These are phyloP conservation scores for Aureoboletus auriporus DNA, from an alignment of 768 basidiomycete genomes.

Conservation along the genomic window DNA sequence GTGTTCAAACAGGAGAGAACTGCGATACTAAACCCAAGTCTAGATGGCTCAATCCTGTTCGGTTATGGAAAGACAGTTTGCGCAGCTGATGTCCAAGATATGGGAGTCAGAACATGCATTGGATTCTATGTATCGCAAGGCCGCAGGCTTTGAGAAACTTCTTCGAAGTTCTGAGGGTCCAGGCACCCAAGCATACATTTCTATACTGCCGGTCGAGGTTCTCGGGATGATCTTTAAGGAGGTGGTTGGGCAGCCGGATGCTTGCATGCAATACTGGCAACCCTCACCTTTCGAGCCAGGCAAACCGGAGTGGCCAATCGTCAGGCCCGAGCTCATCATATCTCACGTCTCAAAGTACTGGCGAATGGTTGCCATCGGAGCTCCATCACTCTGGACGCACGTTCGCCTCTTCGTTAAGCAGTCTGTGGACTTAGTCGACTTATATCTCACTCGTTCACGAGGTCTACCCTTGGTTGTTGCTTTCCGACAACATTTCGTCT, in stretches of 20 bases:
- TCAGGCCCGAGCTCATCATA: conserved; percentile 30
- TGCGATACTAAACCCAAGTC: not conserved
- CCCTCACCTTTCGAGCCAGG: conserved; percentile 1
- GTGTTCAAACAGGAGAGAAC: not conserved
- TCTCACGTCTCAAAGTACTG: conserved; percentile 42
- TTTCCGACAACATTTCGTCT: conserved; percentile 22
- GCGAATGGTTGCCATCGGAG: conserved; percentile 36
- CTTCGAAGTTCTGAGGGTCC: conserved; percentile 1
- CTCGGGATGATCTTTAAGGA: conserved; percentile 25
- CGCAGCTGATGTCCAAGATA: conserved; percentile 17
- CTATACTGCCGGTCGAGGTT: conserved; percentile 25
- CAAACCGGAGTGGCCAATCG: conserved; percentile 7
- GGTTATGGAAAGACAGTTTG: conserved; percentile 11
- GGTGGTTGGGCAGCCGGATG: conserved; percentile 6
- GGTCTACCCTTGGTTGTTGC: conserved; percentile 20
- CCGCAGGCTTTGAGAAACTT: conserved; percentile 5
- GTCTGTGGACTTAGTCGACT: conserved; percentile 21
- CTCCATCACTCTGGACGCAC: conserved; percentile 39
- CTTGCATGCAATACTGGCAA: not conserved
- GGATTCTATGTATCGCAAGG: conserved; percentile 18
- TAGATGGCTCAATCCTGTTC: conserved; percentile 6
- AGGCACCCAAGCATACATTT: conserved; percentile 5
- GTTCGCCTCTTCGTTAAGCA: conserved; percentile 25
- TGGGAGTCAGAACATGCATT: conserved; percentile 16
- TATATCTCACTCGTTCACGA: conserved; percentile 25